Conservation (phyloP, 2,329 filamentous ascomycete genomes). For the Chaetomiaceae sp. region DNA sequence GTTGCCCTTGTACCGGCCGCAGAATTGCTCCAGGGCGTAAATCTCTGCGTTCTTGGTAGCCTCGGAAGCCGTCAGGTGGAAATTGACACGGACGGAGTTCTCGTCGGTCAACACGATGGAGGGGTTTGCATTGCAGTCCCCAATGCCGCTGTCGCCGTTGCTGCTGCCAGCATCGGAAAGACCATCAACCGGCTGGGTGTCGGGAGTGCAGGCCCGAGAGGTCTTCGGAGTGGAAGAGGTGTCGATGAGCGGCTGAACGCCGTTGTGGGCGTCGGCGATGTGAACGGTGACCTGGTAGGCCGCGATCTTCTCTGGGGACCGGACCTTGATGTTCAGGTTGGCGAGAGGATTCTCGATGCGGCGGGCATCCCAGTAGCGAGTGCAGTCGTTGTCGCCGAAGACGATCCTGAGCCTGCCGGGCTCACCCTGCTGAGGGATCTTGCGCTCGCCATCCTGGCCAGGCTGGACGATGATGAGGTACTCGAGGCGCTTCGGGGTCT, state of each 20-base stretch:
- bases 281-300: slow-evolving; percentile 6
- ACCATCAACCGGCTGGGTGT: neutral
- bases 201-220: neutral
- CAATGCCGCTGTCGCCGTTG: neutral
- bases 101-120: neutral
- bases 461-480: slow-evolving; percentile 9
- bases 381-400: neutral
- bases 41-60: slow-evolving; percentile 15
- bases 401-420: slow-evolving; percentile 4
- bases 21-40: neutral
- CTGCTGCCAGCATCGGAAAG: neutral
- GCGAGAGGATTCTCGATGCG: slow-evolving; percentile 6
- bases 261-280: slow-evolving; percentile 1
- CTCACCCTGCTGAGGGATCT: slow-evolving; percentile 3
- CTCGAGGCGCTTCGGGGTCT: slow-evolving; percentile 9
- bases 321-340: neutral
- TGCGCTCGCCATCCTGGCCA: slow-evolving; percentile 2
- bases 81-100: slow-evolving; percentile 8
- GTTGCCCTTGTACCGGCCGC: slow-evolving; percentile 2
- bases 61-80: slow-evolving; percentile 11
- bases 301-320: neutral
- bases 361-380: slow-evolving; percentile 3
- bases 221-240: neutral
- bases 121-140: neutral
- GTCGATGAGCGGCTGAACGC: neutral